Evolutionary conservation across 352 stramenopile species (phyloP).

Genomic region (Lagenidium sp.): DNA sequence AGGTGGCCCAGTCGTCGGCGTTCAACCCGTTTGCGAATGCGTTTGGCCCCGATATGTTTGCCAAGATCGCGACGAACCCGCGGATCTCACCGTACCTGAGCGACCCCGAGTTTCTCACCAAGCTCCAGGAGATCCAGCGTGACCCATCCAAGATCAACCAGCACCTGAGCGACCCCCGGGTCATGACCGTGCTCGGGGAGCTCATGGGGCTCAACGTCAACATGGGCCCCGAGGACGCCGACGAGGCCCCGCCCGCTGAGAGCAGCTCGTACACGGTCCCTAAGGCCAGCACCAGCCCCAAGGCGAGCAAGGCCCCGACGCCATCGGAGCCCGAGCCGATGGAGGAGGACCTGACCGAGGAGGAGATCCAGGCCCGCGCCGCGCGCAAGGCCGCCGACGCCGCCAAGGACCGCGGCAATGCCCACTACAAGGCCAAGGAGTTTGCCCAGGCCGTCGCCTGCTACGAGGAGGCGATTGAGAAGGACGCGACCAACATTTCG

Average conservation of each 20-base stretch:
- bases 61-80: constrained; percentile 87
- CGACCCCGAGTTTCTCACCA: constrained; percentile 88
- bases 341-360: constrained; percentile 81
- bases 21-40: constrained; percentile 86
- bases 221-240: constrained; percentile 39
- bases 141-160: constrained; percentile 71
- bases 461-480: constrained; percentile 95
- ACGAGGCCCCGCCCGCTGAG: constrained; percentile 40
- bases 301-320: constrained; percentile 16
- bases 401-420: constrained; percentile 95
- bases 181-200: constrained; percentile 84
- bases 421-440: constrained; percentile 96
- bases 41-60: constrained; percentile 96
- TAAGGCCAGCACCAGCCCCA: no score
- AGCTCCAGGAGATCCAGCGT: constrained; percentile 66
- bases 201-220: constrained; percentile 79
- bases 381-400: constrained; percentile 71
- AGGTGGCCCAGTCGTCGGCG: constrained; percentile 64
- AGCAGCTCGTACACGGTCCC: constrained; percentile 11
- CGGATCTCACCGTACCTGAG: constrained; percentile 83
- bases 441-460: constrained; percentile 91
- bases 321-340: constrained; percentile 59
- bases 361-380: constrained; percentile 60
- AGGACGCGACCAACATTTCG: constrained; percentile 95
- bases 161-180: constrained; percentile 72